Conservation (phyloP, 2,329 filamentous ascomycete genomes). For the Tothia fuscella region DNA sequence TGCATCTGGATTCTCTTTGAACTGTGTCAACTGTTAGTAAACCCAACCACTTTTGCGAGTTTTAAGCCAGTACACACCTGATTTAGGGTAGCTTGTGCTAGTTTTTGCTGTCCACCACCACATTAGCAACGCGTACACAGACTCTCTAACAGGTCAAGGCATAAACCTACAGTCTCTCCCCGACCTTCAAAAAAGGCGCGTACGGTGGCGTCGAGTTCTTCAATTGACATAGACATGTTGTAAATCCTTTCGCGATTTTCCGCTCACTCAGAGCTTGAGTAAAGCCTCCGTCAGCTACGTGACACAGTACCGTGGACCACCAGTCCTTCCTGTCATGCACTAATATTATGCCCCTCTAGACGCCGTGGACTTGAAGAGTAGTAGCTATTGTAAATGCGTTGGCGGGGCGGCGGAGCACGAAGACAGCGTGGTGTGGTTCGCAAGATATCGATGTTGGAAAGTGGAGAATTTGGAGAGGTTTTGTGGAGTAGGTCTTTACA, state of each 20-base stretch:
- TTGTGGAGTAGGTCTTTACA: too few relatives aligned
- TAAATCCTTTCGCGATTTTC: not conserved
- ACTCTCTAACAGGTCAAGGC: conserved; percentile 3
- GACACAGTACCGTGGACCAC: too few relatives aligned
- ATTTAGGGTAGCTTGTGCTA: conserved; percentile 84
- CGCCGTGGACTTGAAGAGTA: too few relatives aligned
- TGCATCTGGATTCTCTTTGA: conserved; percentile 97
- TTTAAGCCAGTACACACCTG: conserved; percentile 49
- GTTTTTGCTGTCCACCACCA: conserved; percentile 66
- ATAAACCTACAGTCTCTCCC: conserved; percentile 66
- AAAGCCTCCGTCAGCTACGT: too few relatives aligned
- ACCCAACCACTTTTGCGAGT: conserved; percentile 12
- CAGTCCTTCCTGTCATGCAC: too few relatives aligned
- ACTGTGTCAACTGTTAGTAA: conserved; percentile 41
- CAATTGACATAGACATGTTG: conserved; percentile 43
- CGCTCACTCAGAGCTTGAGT: conserved; percentile 5
- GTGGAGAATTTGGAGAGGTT: too few relatives aligned
- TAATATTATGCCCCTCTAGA: too few relatives aligned
- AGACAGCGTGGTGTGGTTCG: too few relatives aligned
- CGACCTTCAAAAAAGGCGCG: conserved; percentile 95
- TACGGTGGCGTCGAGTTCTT: conserved; percentile 93
- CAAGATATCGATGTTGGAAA: too few relatives aligned
- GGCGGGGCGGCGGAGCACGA: too few relatives aligned
- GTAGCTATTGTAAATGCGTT: too few relatives aligned
- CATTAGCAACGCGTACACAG: conserved; percentile 23